These are phyloP conservation scores for Chaetoscypha palmicola DNA, from an alignment of 2,329 filamentous ascomycete species.

Conservation along the genomic window DNA sequence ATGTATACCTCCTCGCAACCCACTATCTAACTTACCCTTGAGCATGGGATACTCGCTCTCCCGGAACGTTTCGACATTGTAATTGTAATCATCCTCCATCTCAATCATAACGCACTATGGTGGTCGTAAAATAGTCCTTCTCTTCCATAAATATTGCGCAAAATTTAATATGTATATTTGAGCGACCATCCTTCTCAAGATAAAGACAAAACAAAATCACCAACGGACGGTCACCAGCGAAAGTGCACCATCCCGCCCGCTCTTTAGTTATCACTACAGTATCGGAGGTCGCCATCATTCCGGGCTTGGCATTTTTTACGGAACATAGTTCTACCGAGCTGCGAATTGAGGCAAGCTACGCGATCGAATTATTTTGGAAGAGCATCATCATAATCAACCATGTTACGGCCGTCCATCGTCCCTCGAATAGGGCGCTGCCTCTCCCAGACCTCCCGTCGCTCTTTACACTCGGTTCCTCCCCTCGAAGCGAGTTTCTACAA, in stretches of 20 bases:
- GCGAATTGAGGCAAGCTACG: background rate
- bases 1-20: no score
- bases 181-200: slow-evolving; percentile 18
- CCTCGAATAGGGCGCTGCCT: slow-evolving; percentile 22
- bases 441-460: slow-evolving; percentile 29
- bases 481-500: slow-evolving; percentile 41
- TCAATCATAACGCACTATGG: slow-evolving; percentile 11
- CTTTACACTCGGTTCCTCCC: slow-evolving; percentile 41
- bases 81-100: slow-evolving; percentile 43
- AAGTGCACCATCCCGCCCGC: slow-evolving; percentile 3
- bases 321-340: background rate
- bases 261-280: background rate
- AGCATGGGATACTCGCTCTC: slow-evolving; percentile 63
- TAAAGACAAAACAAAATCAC: background rate
- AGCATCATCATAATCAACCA: slow-evolving; percentile 16
- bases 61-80: slow-evolving; percentile 50
- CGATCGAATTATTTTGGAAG: slow-evolving; percentile 3
- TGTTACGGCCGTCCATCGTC: slow-evolving; percentile 29
- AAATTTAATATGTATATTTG: slow-evolving; percentile 5
- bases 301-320: background rate
- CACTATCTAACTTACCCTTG: no score
- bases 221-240: slow-evolving; percentile 9
- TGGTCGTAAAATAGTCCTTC: slow-evolving; percentile 12
- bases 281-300: slow-evolving; percentile 16
- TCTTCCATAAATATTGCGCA: slow-evolving; percentile 15